A percentile compares a stretch with the other conserved stretches of the same genome.
Conservation (phyloP, 805 yeast species). For the Kodamaea nitidulidarum region DNA sequence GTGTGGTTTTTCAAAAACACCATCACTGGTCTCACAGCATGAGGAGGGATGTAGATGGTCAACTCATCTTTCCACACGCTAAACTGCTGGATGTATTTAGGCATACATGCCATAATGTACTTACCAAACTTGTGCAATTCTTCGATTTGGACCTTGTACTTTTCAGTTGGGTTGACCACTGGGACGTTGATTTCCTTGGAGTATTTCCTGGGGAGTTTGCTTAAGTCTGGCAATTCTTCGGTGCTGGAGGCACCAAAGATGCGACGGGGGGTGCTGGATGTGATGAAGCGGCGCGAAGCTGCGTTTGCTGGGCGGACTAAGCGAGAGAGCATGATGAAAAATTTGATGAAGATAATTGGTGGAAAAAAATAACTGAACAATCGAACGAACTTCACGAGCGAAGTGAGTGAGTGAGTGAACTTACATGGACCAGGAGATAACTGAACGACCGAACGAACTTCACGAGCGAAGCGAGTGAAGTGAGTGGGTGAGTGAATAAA, state of each 20-base stretch:
- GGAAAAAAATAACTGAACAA: neutral
- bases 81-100: slow-evolving; percentile 78
- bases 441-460: no score
- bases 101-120: slow-evolving; percentile 72
- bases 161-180: slow-evolving; percentile 73
- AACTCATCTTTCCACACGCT: slow-evolving; percentile 91
- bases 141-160: slow-evolving; percentile 60
- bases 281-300: slow-evolving; percentile 27
- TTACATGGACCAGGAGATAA: no score
- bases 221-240: slow-evolving; percentile 32
- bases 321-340: slow-evolving; percentile 10
- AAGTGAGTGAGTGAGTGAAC: no score
- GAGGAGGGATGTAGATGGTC: slow-evolving; percentile 69
- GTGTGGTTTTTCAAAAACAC: slow-evolving; percentile 73
- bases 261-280: slow-evolving; percentile 6
- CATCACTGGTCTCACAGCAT: slow-evolving; percentile 67
- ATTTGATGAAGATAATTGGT: slow-evolving; percentile 7
- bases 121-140: slow-evolving; percentile 79
- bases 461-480: no score
- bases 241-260: slow-evolving; percentile 13
- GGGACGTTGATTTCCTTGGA: slow-evolving; percentile 39
- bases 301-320: slow-evolving; percentile 17
- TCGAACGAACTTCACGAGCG: no score
- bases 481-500: no score
- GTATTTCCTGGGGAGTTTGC: slow-evolving; percentile 35